Percentiles rank a stretch among this genome's conserved stretches.
phyloP scores from a whole-genome alignment of 805 yeast genomes.

The Ogataea chonburiensis region DNA sequence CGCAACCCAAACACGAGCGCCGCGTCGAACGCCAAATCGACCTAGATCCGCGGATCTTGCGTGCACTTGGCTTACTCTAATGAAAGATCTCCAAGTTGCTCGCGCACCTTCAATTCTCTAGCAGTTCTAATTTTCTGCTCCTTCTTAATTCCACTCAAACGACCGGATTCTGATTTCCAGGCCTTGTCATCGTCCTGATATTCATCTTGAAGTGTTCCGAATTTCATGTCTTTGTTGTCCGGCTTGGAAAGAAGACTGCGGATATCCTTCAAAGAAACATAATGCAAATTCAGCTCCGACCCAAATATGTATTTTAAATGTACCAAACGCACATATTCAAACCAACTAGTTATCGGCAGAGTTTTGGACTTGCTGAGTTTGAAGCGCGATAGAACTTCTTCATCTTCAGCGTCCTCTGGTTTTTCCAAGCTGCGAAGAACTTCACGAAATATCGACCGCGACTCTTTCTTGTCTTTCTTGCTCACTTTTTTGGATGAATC shows the following conservation, averaged over 20 bases:
- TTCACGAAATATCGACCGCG: constrained; percentile 60
- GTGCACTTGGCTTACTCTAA: constrained; percentile 8
- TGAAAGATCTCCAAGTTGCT: constrained; percentile 24
- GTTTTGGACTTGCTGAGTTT: constrained; percentile 45
- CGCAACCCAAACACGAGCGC: constrained; percentile 6
- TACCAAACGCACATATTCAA: constrained; percentile 45
- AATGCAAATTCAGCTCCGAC: constrained; percentile 50
- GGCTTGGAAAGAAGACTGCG: constrained; percentile 25
- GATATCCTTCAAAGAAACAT: constrained; percentile 33
- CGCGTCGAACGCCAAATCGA: constrained; percentile 12
- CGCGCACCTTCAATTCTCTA: constrained; percentile 25
- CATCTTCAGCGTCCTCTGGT: constrained; percentile 26
- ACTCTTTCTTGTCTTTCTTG: constrained; percentile 60
- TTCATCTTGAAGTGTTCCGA: constrained; percentile 16
- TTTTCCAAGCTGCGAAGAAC: constrained; percentile 47
- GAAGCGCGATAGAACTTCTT: constrained; percentile 32
- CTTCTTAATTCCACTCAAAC: constrained; percentile 23
- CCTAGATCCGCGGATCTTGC: constrained; percentile 6
- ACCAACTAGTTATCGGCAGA: constrained; percentile 51
- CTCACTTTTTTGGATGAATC: constrained; percentile 56
- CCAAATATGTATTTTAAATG: constrained; percentile 52
- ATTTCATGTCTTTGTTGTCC: constrained; percentile 10
- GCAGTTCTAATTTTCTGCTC: constrained; percentile 28
- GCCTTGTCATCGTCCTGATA: constrained; percentile 10
- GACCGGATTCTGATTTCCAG: constrained; percentile 21